Evolutionary conservation across 2,329 filamentous ascomycete species (phyloP).

Genomic region (Colletotrichum gigasporum): DNA sequence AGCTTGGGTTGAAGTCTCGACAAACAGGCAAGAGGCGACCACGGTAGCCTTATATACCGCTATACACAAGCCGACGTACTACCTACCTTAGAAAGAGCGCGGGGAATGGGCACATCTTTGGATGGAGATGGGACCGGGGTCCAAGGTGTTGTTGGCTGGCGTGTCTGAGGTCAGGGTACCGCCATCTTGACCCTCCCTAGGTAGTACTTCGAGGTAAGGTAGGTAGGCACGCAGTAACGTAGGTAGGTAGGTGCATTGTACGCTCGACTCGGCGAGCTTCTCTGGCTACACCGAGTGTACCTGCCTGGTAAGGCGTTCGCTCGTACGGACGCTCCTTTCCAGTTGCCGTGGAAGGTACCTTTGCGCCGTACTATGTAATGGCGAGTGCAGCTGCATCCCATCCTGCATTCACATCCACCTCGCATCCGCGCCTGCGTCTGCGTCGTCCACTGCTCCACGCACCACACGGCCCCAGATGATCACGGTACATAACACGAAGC

Average conservation of each 20-base stretch:
- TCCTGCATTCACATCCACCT: slow-evolving; percentile 4
- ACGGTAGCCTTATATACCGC: slow-evolving; percentile 14
- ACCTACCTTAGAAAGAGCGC: no score
- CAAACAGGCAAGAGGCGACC: not conserved
- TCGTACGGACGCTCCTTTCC: no score
- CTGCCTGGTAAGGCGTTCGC: not conserved
- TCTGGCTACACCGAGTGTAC: not conserved
- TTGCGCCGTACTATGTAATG: not conserved
- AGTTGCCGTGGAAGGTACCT: not conserved
- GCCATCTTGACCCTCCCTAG: slow-evolving; percentile 16
- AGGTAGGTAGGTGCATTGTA: slow-evolving; percentile 3
- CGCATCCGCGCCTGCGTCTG: slow-evolving; percentile 6
- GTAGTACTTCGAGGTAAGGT: no score
- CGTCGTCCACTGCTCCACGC: slow-evolving; percentile 9
- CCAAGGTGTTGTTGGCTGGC: slow-evolving; percentile 11
- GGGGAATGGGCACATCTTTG: slow-evolving; percentile 19
- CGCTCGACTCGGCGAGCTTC: slow-evolving; percentile 9
- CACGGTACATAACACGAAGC: slow-evolving; percentile 19
- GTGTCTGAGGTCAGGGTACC: slow-evolving; percentile 29
- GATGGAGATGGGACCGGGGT: slow-evolving; percentile 17
- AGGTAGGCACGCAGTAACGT: no score
- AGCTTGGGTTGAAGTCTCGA: not conserved
- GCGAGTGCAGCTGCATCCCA: slow-evolving; percentile 14
- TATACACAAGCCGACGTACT: not conserved
- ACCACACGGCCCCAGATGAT: slow-evolving; percentile 10